These are phyloP conservation scores for Ophiocordyceps polyrhachis-furcata DNA, from an alignment of 2,329 filamentous ascomycete genomes.

Conservation along the genomic window DNA sequence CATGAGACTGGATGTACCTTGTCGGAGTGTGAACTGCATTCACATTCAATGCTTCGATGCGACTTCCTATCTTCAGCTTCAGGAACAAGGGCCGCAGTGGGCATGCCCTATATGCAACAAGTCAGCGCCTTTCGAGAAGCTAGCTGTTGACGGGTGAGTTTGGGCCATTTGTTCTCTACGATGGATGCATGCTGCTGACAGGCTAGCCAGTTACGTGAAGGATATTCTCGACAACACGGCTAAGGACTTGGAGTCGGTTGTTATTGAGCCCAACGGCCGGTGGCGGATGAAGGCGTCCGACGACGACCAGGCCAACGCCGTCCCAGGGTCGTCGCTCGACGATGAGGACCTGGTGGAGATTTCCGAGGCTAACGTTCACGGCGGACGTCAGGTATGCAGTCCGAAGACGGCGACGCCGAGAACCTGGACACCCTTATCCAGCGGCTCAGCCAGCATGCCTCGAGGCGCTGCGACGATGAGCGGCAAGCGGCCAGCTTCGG, in stretches of 20 bases:
- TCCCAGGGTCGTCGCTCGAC: slow-evolving; percentile 11
- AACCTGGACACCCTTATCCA: slow-evolving; percentile 19
- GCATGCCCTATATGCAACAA: slow-evolving; percentile 89
- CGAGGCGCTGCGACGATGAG: slow-evolving; percentile 17
- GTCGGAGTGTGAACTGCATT: slow-evolving; percentile 59
- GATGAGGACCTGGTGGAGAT: slow-evolving; percentile 34
- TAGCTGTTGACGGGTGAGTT: slow-evolving; percentile 73
- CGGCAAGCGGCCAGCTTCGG: slow-evolving; percentile 28
- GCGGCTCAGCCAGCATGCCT: slow-evolving; percentile 15
- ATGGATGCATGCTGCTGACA: neutral
- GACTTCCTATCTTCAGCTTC: slow-evolving; percentile 75
- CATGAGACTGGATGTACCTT: slow-evolving; percentile 60
- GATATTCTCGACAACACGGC: slow-evolving; percentile 66
- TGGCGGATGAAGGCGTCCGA: slow-evolving; percentile 38
- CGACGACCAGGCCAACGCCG: slow-evolving; percentile 10
- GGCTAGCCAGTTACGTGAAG: slow-evolving; percentile 51
- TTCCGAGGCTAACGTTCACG: slow-evolving; percentile 21
- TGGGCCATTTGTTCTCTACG: no score
- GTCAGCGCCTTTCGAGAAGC: slow-evolving; percentile 55
- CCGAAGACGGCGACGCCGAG: slow-evolving; percentile 17
- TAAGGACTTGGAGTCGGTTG: slow-evolving; percentile 60
- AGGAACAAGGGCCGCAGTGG: slow-evolving; percentile 95
- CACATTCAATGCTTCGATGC: slow-evolving; percentile 95
- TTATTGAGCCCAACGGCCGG: slow-evolving; percentile 68
- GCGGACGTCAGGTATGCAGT: slow-evolving; percentile 16